A percentile compares a stretch with the other conserved stretches of the same genome.
Evolutionary conservation across 2,329 filamentous ascomycete species (phyloP).

Genomic region (Ophiostoma ips): DNA sequence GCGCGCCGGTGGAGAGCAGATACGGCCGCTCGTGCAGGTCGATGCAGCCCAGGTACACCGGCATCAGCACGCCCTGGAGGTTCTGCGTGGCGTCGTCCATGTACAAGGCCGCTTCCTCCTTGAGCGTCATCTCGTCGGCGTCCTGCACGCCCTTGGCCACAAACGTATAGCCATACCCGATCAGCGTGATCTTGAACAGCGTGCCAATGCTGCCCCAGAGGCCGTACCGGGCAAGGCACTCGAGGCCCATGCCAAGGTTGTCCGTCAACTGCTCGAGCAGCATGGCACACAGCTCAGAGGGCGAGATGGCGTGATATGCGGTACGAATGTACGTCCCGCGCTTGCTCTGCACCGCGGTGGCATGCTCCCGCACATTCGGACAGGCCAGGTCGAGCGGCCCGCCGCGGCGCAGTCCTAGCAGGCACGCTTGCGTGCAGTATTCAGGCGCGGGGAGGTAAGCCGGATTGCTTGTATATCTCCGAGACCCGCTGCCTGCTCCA

Average conservation of each 20-base stretch:
- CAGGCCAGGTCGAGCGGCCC: not conserved
- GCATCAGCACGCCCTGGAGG: not conserved
- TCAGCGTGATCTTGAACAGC: slow-evolving; percentile 1
- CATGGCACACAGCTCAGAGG: not conserved
- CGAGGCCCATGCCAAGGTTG: not conserved
- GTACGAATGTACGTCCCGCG: not conserved
- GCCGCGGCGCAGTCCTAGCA: not conserved
- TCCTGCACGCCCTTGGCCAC: slow-evolving; percentile 4
- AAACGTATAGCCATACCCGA: slow-evolving; percentile 1
- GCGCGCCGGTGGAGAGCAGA: not conserved
- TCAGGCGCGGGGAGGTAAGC: not conserved
- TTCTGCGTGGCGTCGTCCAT: not conserved
- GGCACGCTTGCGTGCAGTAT: slow-evolving; percentile 3
- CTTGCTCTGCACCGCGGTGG: not conserved
- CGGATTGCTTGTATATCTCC: not conserved
- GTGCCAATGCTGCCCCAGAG: not conserved
- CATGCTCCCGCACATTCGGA: slow-evolving; percentile 1
- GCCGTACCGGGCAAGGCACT: not conserved
- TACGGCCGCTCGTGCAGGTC: not conserved
- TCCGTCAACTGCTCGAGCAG: not conserved
- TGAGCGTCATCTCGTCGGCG: not conserved
- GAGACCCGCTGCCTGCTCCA: not conserved
- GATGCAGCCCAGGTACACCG: not conserved
- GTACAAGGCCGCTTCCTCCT: not conserved
- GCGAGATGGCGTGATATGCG: not conserved